phyloP scores from a whole-genome alignment of 768 basidiomycete species.

The Heimioporus sp. region DNA sequence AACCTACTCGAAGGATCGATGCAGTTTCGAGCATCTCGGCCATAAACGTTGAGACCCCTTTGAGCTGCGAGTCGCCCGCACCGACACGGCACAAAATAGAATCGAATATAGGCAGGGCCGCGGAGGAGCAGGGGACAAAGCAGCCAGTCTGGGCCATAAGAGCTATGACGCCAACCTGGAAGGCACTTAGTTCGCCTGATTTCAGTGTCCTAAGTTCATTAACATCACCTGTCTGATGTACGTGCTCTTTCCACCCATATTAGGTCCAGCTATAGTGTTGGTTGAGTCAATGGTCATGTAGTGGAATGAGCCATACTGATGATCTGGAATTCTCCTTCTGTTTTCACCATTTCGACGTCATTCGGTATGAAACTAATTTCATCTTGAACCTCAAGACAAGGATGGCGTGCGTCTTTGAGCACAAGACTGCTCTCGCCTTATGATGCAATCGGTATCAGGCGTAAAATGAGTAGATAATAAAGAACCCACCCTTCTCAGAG shows the following conservation, averaged over 20 bases:
- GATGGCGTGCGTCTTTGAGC: slow-evolving; percentile 87
- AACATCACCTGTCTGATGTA: slow-evolving; percentile 83
- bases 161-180: slow-evolving; percentile 87
- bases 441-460: background rate
- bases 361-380: slow-evolving; percentile 95
- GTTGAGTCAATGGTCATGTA: background rate
- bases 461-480: background rate
- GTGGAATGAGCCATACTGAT: slow-evolving; percentile 59
- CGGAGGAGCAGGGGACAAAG: slow-evolving; percentile 90
- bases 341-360: slow-evolving; percentile 92
- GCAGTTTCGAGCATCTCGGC: slow-evolving; percentile 99
- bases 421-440: slow-evolving; percentile 78
- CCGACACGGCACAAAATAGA: slow-evolving; percentile 95
- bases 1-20: slow-evolving; percentile 78
- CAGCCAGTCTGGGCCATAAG: slow-evolving; percentile 95
- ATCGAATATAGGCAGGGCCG: slow-evolving; percentile 89
- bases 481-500: slow-evolving; percentile 61
- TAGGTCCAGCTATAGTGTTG: slow-evolving; percentile 73
- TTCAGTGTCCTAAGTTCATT: background rate
- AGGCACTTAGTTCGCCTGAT: background rate
- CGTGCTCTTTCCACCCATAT: slow-evolving; percentile 99
- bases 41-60: slow-evolving; percentile 99
- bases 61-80: slow-evolving; percentile 95
- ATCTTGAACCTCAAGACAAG: slow-evolving; percentile 95
- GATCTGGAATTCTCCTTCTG: slow-evolving; percentile 92